A percentile compares a stretch with the other conserved stretches of the same genome.
phyloP scores from a whole-genome alignment of 2,329 filamentous ascomycete species.

The Fonsecaea pedrosoi region DNA sequence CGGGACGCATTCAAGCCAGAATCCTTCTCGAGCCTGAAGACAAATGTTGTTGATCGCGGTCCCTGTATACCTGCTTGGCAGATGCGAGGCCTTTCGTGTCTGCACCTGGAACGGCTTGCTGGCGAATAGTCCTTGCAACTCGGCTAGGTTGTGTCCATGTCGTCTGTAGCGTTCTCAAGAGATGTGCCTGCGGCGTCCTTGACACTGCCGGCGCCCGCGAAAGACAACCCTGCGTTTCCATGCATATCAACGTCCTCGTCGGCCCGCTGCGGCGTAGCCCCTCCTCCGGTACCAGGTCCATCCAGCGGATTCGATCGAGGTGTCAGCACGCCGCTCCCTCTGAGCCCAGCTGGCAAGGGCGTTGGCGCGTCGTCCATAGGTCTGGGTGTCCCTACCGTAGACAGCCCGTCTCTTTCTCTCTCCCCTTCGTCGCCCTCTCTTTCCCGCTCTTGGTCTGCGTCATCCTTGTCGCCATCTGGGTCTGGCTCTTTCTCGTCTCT shows the following conservation, averaged over 20 bases:
- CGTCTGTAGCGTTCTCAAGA: slow-evolving; percentile 32
- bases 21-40: background rate
- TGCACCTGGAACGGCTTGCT: background rate
- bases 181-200: slow-evolving; percentile 42
- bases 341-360: slow-evolving; percentile 39
- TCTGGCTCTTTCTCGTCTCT: slow-evolving; percentile 76
- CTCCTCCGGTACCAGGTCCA: slow-evolving; percentile 26
- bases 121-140: background rate
- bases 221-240: slow-evolving; percentile 49
- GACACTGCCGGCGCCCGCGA: slow-evolving; percentile 40
- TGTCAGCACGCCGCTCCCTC: slow-evolving; percentile 41
- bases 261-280: slow-evolving; percentile 52
- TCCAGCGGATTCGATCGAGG: slow-evolving; percentile 42
- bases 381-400: slow-evolving; percentile 57
- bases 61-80: background rate
- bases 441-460: slow-evolving; percentile 77
- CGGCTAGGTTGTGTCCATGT: slow-evolving; percentile 31
- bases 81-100: background rate
- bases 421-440: slow-evolving; percentile 62
- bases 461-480: slow-evolving; percentile 76
- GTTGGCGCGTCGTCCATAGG: slow-evolving; percentile 56
- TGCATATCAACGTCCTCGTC: slow-evolving; percentile 70
- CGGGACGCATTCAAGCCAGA: background rate
- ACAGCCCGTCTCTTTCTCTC: slow-evolving; percentile 52
- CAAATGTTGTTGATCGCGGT: background rate